Conservation (phyloP, 2,329 filamentous ascomycete species). For the Phyllosticta citrichinensis region DNA sequence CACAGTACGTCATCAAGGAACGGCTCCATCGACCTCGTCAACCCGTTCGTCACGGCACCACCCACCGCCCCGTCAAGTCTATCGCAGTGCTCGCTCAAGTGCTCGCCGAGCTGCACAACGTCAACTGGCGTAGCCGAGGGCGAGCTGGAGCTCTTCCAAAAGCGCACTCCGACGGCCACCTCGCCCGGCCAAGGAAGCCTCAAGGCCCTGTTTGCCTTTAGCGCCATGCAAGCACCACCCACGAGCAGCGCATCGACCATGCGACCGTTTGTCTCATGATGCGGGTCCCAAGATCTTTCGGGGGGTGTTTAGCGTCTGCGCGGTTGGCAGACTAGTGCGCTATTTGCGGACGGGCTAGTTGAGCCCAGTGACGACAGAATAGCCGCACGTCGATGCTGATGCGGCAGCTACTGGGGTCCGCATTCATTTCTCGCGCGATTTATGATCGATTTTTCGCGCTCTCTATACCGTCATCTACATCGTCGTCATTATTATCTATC, state of each 20-base stretch:
- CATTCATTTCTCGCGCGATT: slow-evolving; percentile 1
- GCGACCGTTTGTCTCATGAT: slow-evolving; percentile 4
- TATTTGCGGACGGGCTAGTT: background rate
- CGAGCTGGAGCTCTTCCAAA: slow-evolving; percentile 25
- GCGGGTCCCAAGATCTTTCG: background rate
- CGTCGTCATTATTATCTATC: background rate
- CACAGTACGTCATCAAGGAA: slow-evolving; percentile 29
- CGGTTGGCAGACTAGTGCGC: slow-evolving; percentile 1
- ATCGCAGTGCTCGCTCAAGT: slow-evolving; percentile 24
- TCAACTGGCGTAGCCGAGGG: slow-evolving; percentile 26
- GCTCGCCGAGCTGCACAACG: slow-evolving; percentile 22
- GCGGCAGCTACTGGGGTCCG: slow-evolving; percentile 2
- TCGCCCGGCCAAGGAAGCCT: slow-evolving; percentile 28
- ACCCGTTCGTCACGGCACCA: slow-evolving; percentile 22
- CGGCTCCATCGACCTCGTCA: slow-evolving; percentile 36
- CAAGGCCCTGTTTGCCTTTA: slow-evolving; percentile 24
- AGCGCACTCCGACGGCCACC: slow-evolving; percentile 23
- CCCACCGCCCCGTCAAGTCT: slow-evolving; percentile 23
- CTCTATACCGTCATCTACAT: too few species aligned
- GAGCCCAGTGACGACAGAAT: background rate
- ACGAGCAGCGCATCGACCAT: slow-evolving; percentile 8
- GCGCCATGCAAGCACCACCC: slow-evolving; percentile 10
- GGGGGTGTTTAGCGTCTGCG: background rate
- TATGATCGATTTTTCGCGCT: background rate
- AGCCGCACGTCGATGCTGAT: background rate